Base-by-base conservation (phyloP, 2,329 filamentous ascomycete species). In the Exophiala mesophila region DNA sequence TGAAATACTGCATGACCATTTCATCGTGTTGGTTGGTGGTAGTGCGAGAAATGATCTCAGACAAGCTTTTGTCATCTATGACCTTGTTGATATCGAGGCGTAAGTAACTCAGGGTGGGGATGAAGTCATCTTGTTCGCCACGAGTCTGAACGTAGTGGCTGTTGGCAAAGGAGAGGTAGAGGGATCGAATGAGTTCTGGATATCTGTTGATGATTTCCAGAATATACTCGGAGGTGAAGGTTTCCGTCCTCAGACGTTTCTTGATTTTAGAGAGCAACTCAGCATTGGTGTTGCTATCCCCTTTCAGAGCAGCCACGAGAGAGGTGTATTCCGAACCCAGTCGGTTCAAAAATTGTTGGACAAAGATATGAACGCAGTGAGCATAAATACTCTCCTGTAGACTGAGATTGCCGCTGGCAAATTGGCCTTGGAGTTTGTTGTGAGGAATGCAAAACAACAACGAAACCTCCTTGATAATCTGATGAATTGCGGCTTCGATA, bases 391-490 rank as follows among this genome's bases (percentile, higher is more conserved):
- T 89, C 70, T 98, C 92, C 65, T 98, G 92, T 38, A 98, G 74
- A 61, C 89, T 96, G 52, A 98, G 74, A 56, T 83, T 78, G 36
- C 89, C 89, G 12, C 78, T 81, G 37, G 86, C 85, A 65, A 98
- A 98, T 56, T 95, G 79, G 45, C 76, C 72, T 67, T 96, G 90
- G 64, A 98, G 88, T 67, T 89, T 92, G 75, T 95, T 98, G 66
- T 94, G 90, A 10, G 92, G 92, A 55, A 98, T 85, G 65, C 92
- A 98, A 78, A 97, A 98, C 13, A 98, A 75, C 45, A 98, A 77
- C 2, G 92, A 97, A 37, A 95, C 83, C 66, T 98, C 92, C 76
- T 97, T 97, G 72, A 92, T 94, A 71, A 98, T 96, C 68, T 98
- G 92, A 68, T 96, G 87, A 54, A 98, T 95, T 2, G 90, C 92